Base-by-base conservation (phyloP, 2,329 filamentous ascomycete genomes). In the Apiospora koreana region DNA sequence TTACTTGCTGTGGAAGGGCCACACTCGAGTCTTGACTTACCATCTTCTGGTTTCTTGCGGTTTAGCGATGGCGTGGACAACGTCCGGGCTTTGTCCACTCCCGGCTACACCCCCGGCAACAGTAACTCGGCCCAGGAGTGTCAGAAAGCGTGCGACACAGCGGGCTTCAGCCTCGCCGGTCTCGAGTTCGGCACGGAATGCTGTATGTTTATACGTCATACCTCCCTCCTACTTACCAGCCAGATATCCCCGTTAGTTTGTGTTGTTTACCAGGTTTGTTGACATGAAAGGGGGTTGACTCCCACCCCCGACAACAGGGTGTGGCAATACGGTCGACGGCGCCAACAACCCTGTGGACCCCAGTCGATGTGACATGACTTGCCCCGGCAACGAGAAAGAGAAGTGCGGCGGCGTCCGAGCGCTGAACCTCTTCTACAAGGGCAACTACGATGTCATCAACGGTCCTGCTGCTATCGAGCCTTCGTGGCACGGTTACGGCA, bases 101-200 rank as follows among this genome's bases (percentile, higher is more conserved):
- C 64, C 64, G 64, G 64, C 38, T 42, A 45, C 38, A 23, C 9
- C 8, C 38, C 38, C 25, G 23, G 38, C 28, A 48, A 67, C 35
- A 74, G 69, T 58, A 80, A 83, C 80, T 82, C 82, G 8, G 71
- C 83, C 14, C 78, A 81, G 42, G 77, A 74, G 70, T 84, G 82
- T 71, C 78, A 66, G 38, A 50, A 18, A 18, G 58, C 69, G 5
- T 72, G 71, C 79, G 2, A 71, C 71, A 54, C 81, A 75, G 71
- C 71, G n/a, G 75, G 71, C n/a, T 83, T 79, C 71, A 70, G 74
- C 54, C 82, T 77, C 70, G 83, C 82, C 67, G 82, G 81, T 28
- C 74, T 80, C 28, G 80, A 83, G 71, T 81, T 79, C 69, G 75
- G 74, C 9, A 71, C 69, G 8, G 79, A 83, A 72, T 84, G 82